phyloP scores from a whole-genome alignment of 2,329 filamentous ascomycete genomes.

The Aspergillus oerlinghausenensis region DNA sequence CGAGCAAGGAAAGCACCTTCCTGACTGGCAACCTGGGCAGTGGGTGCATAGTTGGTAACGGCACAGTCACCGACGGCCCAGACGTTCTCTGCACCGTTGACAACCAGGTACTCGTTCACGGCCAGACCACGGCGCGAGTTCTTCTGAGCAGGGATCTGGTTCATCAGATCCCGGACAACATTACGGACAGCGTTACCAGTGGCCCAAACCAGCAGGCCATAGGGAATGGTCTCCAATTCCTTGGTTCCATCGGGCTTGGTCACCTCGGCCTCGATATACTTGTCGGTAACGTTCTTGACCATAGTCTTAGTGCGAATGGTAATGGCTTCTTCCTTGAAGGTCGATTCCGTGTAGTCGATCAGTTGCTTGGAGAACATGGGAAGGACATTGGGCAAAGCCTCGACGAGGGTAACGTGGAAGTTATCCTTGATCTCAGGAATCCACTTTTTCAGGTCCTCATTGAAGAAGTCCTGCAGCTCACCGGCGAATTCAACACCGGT shows the following conservation, averaged over 20 bases:
- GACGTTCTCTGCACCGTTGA: constrained; percentile 93
- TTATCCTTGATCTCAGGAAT: constrained; percentile 90
- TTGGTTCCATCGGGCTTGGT: constrained; percentile 80
- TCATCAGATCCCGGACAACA: constrained; percentile 86
- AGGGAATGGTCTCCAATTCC: constrained; percentile 75
- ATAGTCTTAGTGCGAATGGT: constrained; percentile 97
- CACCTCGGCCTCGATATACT: constrained; percentile 84
- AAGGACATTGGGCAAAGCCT: constrained; percentile 88
- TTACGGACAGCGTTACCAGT: constrained; percentile 92
- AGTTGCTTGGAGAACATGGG: constrained; percentile 99
- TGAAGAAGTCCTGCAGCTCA: constrained; percentile 98
- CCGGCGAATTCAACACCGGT: constrained; percentile 98
- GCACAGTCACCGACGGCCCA: constrained; percentile 98
- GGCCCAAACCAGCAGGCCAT: constrained; percentile 95
- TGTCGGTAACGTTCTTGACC: constrained; percentile 95
- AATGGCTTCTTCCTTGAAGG: constrained; percentile 98
- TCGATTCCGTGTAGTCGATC: constrained; percentile 98
- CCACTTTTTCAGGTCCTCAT: constrained; percentile 96
- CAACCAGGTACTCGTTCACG: constrained; percentile 97
- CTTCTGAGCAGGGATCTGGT: constrained; percentile 88
- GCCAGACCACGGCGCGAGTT: constrained; percentile 90
- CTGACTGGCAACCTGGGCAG: constrained; percentile 92
- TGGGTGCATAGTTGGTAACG: constrained; percentile 94
- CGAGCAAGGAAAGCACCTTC: constrained; percentile 92
- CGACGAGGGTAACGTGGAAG: constrained; percentile 96